These are phyloP conservation scores for Wickerhamiella australiensis DNA, from an alignment of 805 yeast species.

Conservation along the genomic window DNA sequence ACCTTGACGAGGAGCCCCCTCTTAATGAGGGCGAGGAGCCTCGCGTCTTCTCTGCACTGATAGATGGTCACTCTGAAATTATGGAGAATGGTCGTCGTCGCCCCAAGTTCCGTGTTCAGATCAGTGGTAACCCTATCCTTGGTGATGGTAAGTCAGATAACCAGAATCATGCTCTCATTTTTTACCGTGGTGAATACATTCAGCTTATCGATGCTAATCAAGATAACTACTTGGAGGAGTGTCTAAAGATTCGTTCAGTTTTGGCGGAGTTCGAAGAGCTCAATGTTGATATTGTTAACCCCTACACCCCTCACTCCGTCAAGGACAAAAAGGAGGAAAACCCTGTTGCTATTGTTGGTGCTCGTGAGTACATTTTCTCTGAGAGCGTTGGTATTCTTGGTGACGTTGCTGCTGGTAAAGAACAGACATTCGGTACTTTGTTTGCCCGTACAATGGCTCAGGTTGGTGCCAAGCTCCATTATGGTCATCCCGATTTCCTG, in stretches of 20 bases:
- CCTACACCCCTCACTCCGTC: slow-evolving; percentile 46
- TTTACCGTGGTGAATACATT: slow-evolving; percentile 85
- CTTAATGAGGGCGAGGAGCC: slow-evolving; percentile 36
- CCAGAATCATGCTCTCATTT: slow-evolving; percentile 77
- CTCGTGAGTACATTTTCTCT: slow-evolving; percentile 87
- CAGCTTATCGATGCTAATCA: slow-evolving; percentile 95
- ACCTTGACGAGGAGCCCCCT: slow-evolving; percentile 79
- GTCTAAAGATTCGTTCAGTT: slow-evolving; percentile 77
- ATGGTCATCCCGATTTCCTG: slow-evolving; percentile 93
- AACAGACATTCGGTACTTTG: slow-evolving; percentile 91
- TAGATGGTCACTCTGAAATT: slow-evolving; percentile 46
- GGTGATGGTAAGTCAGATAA: slow-evolving; percentile 97
- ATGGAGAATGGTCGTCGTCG: slow-evolving; percentile 47
- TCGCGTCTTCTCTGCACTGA: slow-evolving; percentile 54
- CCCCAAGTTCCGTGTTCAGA: slow-evolving; percentile 52
- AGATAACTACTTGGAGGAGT: slow-evolving; percentile 89
- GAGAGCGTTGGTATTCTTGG: slow-evolving; percentile 88
- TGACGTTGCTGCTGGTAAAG: slow-evolving; percentile 95
- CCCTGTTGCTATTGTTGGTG: slow-evolving; percentile 89
- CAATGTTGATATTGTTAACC: slow-evolving; percentile 38
- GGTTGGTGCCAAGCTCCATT: slow-evolving; percentile 88
- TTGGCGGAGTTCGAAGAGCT: slow-evolving; percentile 85
- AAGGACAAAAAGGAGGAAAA: slow-evolving; percentile 19
- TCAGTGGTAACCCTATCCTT: slow-evolving; percentile 87
- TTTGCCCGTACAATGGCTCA: slow-evolving; percentile 89